Base-by-base conservation (phyloP, 2,329 filamentous ascomycete genomes). In the Blastomyces emzantsi region DNA sequence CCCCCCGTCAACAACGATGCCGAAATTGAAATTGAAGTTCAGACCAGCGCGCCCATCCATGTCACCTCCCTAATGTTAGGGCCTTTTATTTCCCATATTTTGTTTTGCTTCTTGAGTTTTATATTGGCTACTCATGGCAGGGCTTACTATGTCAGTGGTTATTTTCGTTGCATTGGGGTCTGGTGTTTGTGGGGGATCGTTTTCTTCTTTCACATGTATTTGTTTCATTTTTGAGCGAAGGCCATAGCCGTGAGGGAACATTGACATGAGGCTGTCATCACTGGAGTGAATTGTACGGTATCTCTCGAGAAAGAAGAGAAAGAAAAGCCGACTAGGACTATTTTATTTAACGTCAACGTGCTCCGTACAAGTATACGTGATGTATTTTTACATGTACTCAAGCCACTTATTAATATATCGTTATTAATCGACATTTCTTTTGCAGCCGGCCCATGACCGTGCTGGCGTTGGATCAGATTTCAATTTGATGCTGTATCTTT, bases 21-120 rank as follows among this genome's bases (percentile, higher is more conserved):
- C 74, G 22, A 74, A 74, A 43, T 66, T 79, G 59, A 80, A 79
- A 66, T 67, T 79, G 22, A 80, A 79, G 68, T 67, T 78, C 61
- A 78, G 76, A 63, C 61, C 55, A 58, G 54, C 64, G 60, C 65
- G 66, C 65, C 58, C 30, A 19, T 33, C 54, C n/a, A 58, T 30
- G 60, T 28, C 52, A 33, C 33, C 63, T 41, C n/a, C 17, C 22
- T 62, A 15, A 64, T 62, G 22, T 17, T 43, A 41, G 25, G 9
- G 49, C 54, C 60, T 39, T 45, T 45, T 9, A 28, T 63, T 39
- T 30, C 28, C 25, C 9, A 2, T 54, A n/a, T 43, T 52, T 11
- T 2, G 7, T 43, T 54, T 49, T 30, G 4, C 22, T 47, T 22
- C 11, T n/a, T 57, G 36, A 28, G 15, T 13, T 25, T 54, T 52